phyloP scores from a whole-genome alignment of 345 rosid genomes.

The Gossypioides kirkii region DNA sequence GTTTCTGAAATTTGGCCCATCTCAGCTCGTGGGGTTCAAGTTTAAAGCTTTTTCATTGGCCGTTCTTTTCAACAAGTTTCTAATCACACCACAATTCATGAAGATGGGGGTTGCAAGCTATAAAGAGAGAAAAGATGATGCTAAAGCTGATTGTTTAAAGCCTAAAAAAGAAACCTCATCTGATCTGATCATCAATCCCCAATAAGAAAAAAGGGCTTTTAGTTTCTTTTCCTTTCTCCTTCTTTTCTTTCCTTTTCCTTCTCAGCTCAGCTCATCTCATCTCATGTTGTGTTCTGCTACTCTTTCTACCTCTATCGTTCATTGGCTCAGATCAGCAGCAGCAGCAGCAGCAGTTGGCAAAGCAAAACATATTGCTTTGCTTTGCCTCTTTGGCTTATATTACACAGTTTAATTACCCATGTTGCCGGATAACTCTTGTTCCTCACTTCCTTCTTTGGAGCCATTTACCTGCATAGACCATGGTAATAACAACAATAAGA shows the following conservation, averaged over 20 bases:
- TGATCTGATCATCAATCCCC: slow-evolving; percentile 25
- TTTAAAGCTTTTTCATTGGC: slow-evolving; percentile 32
- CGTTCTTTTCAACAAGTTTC: slow-evolving; percentile 23
- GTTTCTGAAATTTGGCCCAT: slow-evolving; percentile 37
- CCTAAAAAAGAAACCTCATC: slow-evolving; percentile 16
- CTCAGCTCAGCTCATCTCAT: no score
- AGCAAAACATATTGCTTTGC: not conserved
- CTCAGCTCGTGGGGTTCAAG: slow-evolving; percentile 38
- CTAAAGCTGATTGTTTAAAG: slow-evolving; percentile 26
- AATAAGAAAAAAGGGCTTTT: slow-evolving; percentile 11
- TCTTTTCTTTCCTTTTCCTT: slow-evolving; percentile 1
- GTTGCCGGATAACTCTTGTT: slow-evolving; percentile 32
- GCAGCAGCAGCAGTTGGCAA: not conserved
- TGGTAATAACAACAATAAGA: slow-evolving; percentile 40
- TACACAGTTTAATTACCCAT: slow-evolving; percentile 20
- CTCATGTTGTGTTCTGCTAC: no score
- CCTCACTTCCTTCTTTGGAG: slow-evolving; percentile 33
- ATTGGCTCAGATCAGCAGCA: not conserved
- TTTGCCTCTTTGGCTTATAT: not conserved
- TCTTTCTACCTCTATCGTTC: not conserved
- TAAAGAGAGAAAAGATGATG: slow-evolving; percentile 23
- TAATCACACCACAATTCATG: slow-evolving; percentile 28
- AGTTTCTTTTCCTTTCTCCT: slow-evolving; percentile 3
- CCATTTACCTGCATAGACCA: slow-evolving; percentile 36
- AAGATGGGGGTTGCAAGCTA: slow-evolving; percentile 26